phyloP scores from a whole-genome alignment of 208 protist species.

The Leishmania arabica region DNA sequence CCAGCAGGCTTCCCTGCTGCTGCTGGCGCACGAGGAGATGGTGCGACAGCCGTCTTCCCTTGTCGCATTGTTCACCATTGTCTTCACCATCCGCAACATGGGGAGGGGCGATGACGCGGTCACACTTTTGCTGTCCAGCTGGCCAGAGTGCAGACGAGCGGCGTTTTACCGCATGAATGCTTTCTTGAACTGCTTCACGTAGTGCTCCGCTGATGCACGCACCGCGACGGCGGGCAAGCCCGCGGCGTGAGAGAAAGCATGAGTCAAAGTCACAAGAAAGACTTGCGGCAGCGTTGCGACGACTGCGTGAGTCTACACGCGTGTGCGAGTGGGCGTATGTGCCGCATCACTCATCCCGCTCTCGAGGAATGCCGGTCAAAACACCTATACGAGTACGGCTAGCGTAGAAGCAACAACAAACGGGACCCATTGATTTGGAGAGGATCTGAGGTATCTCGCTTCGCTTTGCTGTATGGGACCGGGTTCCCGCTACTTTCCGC shows the following conservation, averaged over 20 bases:
- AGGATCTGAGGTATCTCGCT: neutral
- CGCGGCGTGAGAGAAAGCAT: neutral
- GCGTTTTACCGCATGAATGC: slow-evolving; percentile 28
- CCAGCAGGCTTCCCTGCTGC: slow-evolving; percentile 32
- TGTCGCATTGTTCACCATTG: slow-evolving; percentile 22
- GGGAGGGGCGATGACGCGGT: slow-evolving; percentile 7
- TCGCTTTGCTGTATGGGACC: neutral
- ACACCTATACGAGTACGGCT: neutral
- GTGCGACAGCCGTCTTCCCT: slow-evolving; percentile 21
- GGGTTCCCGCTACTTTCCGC: neutral
- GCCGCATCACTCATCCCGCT: neutral
- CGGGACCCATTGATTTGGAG: neutral
- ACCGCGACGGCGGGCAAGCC: neutral
- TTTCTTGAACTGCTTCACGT: slow-evolving; percentile 33
- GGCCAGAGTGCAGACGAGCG: slow-evolving; percentile 10
- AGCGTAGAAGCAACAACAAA: neutral
- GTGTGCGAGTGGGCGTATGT: neutral
- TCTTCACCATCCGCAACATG: slow-evolving; percentile 34
- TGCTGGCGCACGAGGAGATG: slow-evolving; percentile 35
- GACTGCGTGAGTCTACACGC: neutral
- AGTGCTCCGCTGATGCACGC: neutral
- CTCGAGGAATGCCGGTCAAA: neutral
- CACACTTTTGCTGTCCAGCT: slow-evolving; percentile 6
- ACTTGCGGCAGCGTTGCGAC: neutral
- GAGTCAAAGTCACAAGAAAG: neutral